Conservation (phyloP, 2,329 filamentous ascomycete genomes). For the Trichoderma atrobrunneum region DNA sequence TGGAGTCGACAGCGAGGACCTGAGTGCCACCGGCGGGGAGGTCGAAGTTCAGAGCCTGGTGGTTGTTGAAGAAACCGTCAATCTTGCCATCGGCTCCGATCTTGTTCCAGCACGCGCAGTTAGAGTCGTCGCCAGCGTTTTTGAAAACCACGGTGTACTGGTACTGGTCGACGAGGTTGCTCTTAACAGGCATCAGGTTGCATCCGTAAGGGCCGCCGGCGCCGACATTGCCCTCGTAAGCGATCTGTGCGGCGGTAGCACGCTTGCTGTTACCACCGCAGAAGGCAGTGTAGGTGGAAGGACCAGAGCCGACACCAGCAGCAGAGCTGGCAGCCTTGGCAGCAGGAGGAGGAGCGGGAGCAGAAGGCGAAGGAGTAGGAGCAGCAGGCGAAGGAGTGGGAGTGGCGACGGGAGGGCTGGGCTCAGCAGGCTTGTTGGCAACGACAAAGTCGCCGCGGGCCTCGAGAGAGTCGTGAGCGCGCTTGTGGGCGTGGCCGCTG, state of each 20-base stretch:
- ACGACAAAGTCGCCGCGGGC: conserved; percentile 35
- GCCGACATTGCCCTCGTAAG: conserved; percentile 49
- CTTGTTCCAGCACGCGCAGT: conserved; percentile 52
- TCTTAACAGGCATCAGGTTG: conserved; percentile 49
- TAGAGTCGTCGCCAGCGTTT: conserved; percentile 34
- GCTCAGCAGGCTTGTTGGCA: conserved; percentile 33
- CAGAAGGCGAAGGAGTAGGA: conserved; percentile 18
- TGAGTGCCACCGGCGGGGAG: conserved; percentile 38
- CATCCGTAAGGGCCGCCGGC: conserved; percentile 43
- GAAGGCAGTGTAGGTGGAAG: conserved; percentile 31
- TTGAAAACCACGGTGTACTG: conserved; percentile 44
- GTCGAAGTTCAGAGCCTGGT: conserved; percentile 41
- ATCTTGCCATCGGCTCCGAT: conserved; percentile 44
- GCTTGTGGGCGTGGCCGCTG: conserved; percentile 37
- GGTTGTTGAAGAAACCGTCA: conserved; percentile 49
- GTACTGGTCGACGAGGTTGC: conserved; percentile 39
- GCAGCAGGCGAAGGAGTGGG: conserved; percentile 18
- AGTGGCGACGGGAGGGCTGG: conserved; percentile 19
- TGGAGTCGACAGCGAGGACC: conserved; percentile 43
- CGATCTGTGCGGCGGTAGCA: conserved; percentile 45
- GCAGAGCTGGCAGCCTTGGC: conserved; percentile 3
- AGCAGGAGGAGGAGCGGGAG: conserved; percentile 20
- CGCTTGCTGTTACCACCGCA: conserved; percentile 43
- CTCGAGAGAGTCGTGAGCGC: conserved; percentile 33
- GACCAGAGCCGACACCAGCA: conserved; percentile 21